These are phyloP conservation scores for Udeniomyces megalosporus DNA, from an alignment of 768 basidiomycete genomes.

Conservation along the genomic window DNA sequence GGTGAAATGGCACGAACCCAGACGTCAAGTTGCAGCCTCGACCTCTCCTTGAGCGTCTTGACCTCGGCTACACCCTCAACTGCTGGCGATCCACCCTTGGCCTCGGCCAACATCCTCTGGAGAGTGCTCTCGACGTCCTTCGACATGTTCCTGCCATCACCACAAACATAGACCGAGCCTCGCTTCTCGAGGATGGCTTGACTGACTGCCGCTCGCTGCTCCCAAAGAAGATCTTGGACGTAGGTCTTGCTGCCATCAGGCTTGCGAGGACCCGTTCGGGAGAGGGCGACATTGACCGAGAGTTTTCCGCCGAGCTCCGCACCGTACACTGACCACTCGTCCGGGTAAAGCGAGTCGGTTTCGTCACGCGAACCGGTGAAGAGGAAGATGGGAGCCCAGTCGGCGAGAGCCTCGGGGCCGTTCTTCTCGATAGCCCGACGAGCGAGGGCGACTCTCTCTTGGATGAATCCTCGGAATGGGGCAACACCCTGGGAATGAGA, in stretches of 20 bases:
- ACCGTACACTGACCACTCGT: slow-evolving; percentile 75
- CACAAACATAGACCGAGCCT: slow-evolving; percentile 94
- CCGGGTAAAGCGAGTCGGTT: slow-evolving; percentile 68
- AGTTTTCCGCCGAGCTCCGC: slow-evolving; percentile 85
- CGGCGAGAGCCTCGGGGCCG: slow-evolving; percentile 74
- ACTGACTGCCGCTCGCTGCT: slow-evolving; percentile 64
- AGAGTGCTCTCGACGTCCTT: slow-evolving; percentile 85
- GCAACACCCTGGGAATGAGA: slow-evolving; percentile 62
- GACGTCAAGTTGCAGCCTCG: slow-evolving; percentile 13
- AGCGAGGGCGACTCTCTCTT: slow-evolving; percentile 91
- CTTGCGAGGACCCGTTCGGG: slow-evolving; percentile 41
- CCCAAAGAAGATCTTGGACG: slow-evolving; percentile 93
- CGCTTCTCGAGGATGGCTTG: slow-evolving; percentile 83
- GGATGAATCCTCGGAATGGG: slow-evolving; percentile 96
- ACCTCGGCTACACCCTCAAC: slow-evolving; percentile 82
- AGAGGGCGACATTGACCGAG: slow-evolving; percentile 73
- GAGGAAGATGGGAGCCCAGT: slow-evolving; percentile 88
- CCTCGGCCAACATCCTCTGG: slow-evolving; percentile 58
- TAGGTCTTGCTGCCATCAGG: slow-evolving; percentile 90
- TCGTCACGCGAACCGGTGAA: slow-evolving; percentile 93
- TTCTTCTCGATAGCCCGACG: slow-evolving; percentile 91
- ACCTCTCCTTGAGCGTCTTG: slow-evolving; percentile 75
- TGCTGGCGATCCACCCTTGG: slow-evolving; percentile 75
- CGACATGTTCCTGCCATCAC: slow-evolving; percentile 87
- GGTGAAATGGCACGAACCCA: background rate